Base-by-base conservation (phyloP, 805 yeast species). In the Cyberlindnera amylophila region DNA sequence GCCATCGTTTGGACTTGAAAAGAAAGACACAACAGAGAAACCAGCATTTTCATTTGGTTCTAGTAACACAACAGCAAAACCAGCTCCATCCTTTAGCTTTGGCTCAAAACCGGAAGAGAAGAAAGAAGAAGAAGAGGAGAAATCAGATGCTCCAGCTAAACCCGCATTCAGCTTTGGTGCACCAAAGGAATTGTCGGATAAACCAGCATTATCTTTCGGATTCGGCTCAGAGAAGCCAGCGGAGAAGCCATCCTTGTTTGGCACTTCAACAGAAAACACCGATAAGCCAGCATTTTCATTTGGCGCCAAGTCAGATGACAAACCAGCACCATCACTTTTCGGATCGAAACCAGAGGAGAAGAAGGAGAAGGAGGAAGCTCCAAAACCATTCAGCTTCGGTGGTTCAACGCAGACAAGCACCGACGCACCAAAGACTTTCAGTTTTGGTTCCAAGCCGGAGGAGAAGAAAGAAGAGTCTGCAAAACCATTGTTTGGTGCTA, bases 401-500 rank as follows among this genome's bases (percentile, higher is more conserved):
- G 6, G 47, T 57, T 12, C 33, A 37, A 37, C n/a, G 14, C 8
- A 31, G 13, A 16, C 5, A 41, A 45, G 42, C 16, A 44, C 41
- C 7, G 45, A 39, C n/a, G 27, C 36, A 7, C 13, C 36, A 7
- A 23, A 17, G 18, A 7, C 37, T 14, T 17, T 30, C 42, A 19
- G 10, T 26, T 33, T 33, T 29, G 21, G 38, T 30, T 16, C 49
- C 55, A n/a, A n/a, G n/a, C 6, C 36, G 37, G 38, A 18, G 10
- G 24, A 32, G 14, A 19, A 19, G 14, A 32, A 27, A 39, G 34
- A 14, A 35, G 12, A 27, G 10, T 4, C 28, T 12, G 33, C 8
- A 34, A 42, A 37, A 15, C 45, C 17, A 18, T 45, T 44, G 10
- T 52, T 61, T 37, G 47, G 60, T 4, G 55, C 62, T 41, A 66